Percentiles rank a stretch among this genome's conserved stretches.
Conservation (phyloP, 148 eudicot species). For the Vaccinium macrocarpon region DNA sequence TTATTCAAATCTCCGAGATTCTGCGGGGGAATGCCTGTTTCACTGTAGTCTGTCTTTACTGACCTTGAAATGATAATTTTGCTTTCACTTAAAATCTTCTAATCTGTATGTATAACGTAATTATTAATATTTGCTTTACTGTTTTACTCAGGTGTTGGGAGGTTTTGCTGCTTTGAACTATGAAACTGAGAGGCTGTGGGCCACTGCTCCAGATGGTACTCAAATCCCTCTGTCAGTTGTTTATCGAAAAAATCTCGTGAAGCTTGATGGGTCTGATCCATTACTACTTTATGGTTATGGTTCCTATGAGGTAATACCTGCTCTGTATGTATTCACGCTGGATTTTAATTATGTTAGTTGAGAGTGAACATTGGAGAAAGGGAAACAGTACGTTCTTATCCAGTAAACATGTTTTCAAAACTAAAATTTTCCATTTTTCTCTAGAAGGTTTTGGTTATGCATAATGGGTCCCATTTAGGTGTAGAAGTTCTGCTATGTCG, state of each 20-base stretch:
- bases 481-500: background rate
- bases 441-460: background rate
- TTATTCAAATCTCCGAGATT: background rate
- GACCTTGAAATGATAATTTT: background rate
- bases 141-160: constrained; percentile 67
- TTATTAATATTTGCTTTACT: background rate
- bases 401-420: background rate
- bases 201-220: constrained; percentile 74
- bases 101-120: background rate
- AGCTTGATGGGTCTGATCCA: constrained; percentile 92
- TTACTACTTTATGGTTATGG: constrained; percentile 84
- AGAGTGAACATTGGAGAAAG: background rate
- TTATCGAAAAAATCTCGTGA: constrained; percentile 68
- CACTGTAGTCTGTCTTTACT: background rate
- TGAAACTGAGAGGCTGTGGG: constrained; percentile 83
- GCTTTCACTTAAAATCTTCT: background rate
- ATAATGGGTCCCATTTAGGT: background rate
- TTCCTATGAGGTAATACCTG: constrained; percentile 75
- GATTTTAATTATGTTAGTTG: background rate
- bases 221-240: constrained; percentile 77
- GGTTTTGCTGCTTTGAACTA: constrained; percentile 78
- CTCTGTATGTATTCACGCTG: background rate
- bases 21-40: background rate
- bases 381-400: background rate
- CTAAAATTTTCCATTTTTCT: background rate